Evolutionary conservation across 257 asterid species (phyloP), one percentile per base, ranked within the genome.

Genomic region (Anisodus acutangulus): DNA sequence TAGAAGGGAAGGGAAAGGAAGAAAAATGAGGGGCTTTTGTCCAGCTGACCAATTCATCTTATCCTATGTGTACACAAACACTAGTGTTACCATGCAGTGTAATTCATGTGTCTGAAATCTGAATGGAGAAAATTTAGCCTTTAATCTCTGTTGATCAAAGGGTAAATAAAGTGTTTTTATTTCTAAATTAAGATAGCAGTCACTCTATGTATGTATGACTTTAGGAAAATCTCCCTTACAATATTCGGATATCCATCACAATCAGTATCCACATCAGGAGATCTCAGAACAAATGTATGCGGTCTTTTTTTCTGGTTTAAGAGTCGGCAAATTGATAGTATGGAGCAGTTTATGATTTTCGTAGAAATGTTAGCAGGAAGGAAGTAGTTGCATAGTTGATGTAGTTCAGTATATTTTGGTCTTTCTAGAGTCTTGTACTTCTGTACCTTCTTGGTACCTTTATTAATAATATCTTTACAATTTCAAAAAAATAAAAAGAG

Each of bases 21-120:
- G 45, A 66, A 35, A 66, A 35, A 35, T 35, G 74, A 12, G 74
- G 74, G 10, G 1, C n/a, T 35, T 8, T 66, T 66, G 71, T 31
- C 4, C 72, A 66, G 3, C 45, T 64, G 17, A 37, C 47, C 51
- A 67, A 67, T 16, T 39, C 78, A 69, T 69, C 78, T 67, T 13
- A 67, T 67, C 49, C 7, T 67, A 6, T 15, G 76, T 68, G 78
- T 69, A 69, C 78, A 8, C 78, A 69, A 63, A 17, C 37, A 70
- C 79, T 70, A 43, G 79, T 70, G 9, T 26, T 43, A 43, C 35
- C 31, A 70, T 70, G 9, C 31, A 69, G 54, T 37, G 49, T 5
- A 68, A 15, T 68, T 68, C 49, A 41, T 68, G 17, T 37, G 51
- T 68, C 43, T 31, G 35, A 31, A 31, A 31, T 31, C 35, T 22